phyloP scores from a whole-genome alignment of 129 eudicot genomes.

The Artemisia annua region DNA sequence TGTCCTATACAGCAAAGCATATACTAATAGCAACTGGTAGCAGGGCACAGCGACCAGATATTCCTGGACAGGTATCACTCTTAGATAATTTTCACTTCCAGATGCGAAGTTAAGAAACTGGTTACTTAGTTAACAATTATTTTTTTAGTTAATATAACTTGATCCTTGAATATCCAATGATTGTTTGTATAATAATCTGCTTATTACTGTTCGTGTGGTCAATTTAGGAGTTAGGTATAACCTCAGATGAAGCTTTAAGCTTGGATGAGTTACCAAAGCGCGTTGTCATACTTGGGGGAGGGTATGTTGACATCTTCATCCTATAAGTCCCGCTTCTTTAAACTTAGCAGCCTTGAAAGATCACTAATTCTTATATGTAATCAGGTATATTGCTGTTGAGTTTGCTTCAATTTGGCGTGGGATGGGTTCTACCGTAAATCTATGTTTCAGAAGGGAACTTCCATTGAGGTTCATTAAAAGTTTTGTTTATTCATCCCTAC shows the following conservation, averaged over 20 bases:
- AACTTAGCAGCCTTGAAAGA: background rate
- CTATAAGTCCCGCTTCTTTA: background rate
- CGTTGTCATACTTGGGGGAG: constrained; percentile 90
- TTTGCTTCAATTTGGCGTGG: constrained; percentile 99
- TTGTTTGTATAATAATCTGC: background rate
- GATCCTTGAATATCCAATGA: no score
- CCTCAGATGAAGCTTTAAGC: constrained; percentile 98
- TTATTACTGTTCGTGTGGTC: background rate
- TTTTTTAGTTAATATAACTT: background rate
- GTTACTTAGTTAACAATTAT: background rate
- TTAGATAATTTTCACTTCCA: background rate
- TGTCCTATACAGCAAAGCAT: constrained; percentile 70
- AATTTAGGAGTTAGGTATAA: constrained; percentile 82
- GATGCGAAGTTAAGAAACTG: background rate
- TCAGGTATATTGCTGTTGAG: constrained; percentile 95
- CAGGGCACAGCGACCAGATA: constrained; percentile 85
- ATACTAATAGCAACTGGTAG: constrained; percentile 92
- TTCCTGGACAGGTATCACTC: constrained; percentile 71
- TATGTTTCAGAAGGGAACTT: constrained; percentile 86
- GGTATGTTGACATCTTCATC: constrained; percentile 42
- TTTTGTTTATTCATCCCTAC: background rate
- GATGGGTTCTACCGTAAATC: constrained; percentile 83
- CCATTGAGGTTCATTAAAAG: constrained; percentile 64
- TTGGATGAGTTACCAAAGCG: constrained; percentile 94
- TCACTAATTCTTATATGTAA: constrained; percentile 18